Conservation (phyloP, 2,329 filamentous ascomycete genomes). For the Arthroderma sp. region DNA sequence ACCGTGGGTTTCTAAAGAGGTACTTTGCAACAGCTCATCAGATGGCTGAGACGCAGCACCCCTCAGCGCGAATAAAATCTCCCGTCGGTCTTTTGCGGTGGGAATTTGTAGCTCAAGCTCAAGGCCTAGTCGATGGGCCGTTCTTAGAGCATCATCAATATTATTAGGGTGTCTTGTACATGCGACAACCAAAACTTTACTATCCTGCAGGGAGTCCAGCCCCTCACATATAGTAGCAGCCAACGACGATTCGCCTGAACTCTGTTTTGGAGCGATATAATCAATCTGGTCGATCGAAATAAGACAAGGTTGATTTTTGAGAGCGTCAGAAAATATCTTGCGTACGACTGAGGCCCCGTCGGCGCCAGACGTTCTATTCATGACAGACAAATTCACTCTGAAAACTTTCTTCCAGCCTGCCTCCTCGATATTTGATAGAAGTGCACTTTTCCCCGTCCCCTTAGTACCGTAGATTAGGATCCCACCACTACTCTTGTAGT, state of each 20-base stretch:
- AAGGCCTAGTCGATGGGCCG: constrained; percentile 48
- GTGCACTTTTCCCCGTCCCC: constrained; percentile 71
- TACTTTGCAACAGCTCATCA: constrained; percentile 41
- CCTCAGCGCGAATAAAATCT: constrained; percentile 55
- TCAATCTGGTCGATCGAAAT: constrained; percentile 70
- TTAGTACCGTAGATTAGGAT: constrained; percentile 67
- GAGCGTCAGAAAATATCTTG: constrained; percentile 57
- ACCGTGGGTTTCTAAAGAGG: constrained; percentile 70
- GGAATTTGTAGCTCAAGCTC: constrained; percentile 68
- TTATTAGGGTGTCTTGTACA: constrained; percentile 61
- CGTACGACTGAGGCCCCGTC: constrained; percentile 44
- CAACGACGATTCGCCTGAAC: constrained; percentile 33
- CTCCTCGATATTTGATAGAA: constrained; percentile 54
- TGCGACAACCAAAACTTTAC: constrained; percentile 58
- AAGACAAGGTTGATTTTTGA: constrained; percentile 57
- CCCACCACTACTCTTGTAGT: constrained; percentile 37
- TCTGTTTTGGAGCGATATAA: constrained; percentile 48
- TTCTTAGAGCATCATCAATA: constrained; percentile 56
- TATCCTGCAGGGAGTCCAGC: constrained; percentile 26
- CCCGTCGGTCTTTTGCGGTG: constrained; percentile 53
- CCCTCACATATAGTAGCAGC: constrained; percentile 28
- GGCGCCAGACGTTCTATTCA: constrained; percentile 24
- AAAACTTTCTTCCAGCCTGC: constrained; percentile 60
- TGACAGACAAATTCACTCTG: constrained; percentile 24
- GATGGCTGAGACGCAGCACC: constrained; percentile 36